These are phyloP conservation scores for Cladosporium velox DNA, from an alignment of 2,329 filamentous ascomycete genomes.

Conservation along the genomic window DNA sequence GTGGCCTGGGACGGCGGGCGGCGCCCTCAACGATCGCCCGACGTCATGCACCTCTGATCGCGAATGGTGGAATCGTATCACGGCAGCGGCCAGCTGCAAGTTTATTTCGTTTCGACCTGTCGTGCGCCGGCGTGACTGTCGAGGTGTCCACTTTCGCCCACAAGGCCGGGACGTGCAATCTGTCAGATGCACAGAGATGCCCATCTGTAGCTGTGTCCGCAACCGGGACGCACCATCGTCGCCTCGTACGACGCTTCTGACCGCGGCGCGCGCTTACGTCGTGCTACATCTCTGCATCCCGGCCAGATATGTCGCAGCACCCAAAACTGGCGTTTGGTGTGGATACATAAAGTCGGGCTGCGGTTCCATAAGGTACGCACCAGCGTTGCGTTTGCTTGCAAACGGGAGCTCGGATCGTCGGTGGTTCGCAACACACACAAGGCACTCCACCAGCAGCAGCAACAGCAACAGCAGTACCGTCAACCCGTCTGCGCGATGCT, in stretches of 20 bases:
- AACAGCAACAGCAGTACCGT: conserved; percentile 1
- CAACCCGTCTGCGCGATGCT: conserved; percentile 1
- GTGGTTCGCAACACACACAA: conserved; percentile 10
- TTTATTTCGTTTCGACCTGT: conserved; percentile 14
- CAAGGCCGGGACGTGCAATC: conserved; percentile 15
- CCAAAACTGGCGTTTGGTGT: background rate
- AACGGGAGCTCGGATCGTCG: conserved; percentile 8
- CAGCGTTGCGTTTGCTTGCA: conserved; percentile 4
- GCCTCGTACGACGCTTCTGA: conserved; percentile 11
- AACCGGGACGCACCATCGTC: conserved; percentile 4
- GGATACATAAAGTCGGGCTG: conserved; percentile 21
- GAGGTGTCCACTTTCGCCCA: conserved; percentile 2
- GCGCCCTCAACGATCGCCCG: conserved; percentile 16
- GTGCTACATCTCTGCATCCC: conserved; percentile 6
- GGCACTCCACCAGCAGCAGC: conserved; percentile 7
- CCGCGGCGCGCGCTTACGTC: conserved; percentile 9
- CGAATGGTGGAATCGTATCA: background rate
- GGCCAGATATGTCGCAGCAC: conserved; percentile 2
- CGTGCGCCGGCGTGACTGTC: conserved; percentile 7
- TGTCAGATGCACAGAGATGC: conserved; percentile 18
- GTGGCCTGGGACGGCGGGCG: conserved; percentile 2
- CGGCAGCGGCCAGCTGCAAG: conserved; percentile 12
- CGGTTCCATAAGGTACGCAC: conserved; percentile 7
- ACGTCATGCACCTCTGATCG: conserved; percentile 20
- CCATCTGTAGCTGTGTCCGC: conserved; percentile 8